These are phyloP conservation scores for Mycocentrospora acerina DNA, from an alignment of 2,329 filamentous ascomycete genomes.

Conservation along the genomic window DNA sequence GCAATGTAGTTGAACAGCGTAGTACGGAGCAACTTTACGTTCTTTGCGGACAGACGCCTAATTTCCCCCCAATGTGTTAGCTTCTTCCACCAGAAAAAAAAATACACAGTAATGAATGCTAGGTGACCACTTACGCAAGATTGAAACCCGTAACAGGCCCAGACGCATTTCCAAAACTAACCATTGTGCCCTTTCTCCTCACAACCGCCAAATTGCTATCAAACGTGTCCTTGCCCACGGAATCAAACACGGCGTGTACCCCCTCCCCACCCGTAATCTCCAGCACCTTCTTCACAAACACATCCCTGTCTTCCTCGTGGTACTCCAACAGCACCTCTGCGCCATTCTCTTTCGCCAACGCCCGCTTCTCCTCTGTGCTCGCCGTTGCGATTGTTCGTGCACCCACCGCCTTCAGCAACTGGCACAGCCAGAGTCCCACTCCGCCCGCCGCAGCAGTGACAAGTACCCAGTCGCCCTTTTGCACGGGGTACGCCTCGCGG, in stretches of 20 bases:
- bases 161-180: constrained; percentile 80
- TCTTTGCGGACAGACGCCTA: constrained; percentile 67
- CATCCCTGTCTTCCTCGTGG: constrained; percentile 50
- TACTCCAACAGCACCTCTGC: constrained; percentile 75
- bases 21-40: constrained; percentile 74
- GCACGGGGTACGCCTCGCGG: constrained; percentile 69
- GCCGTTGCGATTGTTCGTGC: constrained; percentile 80
- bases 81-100: no score
- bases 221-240: constrained; percentile 83
- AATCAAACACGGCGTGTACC: constrained; percentile 78
- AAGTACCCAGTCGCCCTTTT: constrained; percentile 77
- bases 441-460: constrained; percentile 86
- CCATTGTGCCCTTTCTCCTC: constrained; percentile 73
- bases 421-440: constrained; percentile 68
- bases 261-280: constrained; percentile 73
- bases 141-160: constrained; percentile 73
- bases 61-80: neutral
- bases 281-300: constrained; percentile 54
- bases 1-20: constrained; percentile 66
- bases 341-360: constrained; percentile 68
- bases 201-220: constrained; percentile 74
- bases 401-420: constrained; percentile 71
- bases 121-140: constrained; percentile 57
- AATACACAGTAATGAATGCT: neutral
- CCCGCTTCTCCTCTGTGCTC: constrained; percentile 70